Base-by-base conservation (phyloP, 129 eudicot genomes). In the Saussurea involucrata region DNA sequence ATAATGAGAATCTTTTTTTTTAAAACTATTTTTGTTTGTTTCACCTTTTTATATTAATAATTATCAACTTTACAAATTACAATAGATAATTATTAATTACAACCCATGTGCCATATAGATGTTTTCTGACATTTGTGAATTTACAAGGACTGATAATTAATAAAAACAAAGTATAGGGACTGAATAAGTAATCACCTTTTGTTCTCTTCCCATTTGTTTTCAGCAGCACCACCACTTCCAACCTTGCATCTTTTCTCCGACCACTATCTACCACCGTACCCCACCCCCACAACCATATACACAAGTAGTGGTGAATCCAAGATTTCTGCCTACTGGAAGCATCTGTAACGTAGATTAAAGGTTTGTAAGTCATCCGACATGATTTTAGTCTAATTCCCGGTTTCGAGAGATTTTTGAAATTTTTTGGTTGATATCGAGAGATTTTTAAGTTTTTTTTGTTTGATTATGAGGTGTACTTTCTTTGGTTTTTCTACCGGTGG, bases 21-120 rank as follows among this genome's bases (percentile, higher is more conserved):
- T 28, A 20, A 20, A 71, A 71, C 82, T 71, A 78, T 40, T 60
- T 36, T 70, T 34, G 65, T 71, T 15, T 32, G 44, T 40, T 25
- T 28, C 44, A 27, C 2, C 10, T 37, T 68, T 17, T n/a, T 25
- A 58, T 21, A 29, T 32, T 17, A 60, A 53, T 60, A 27, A 20
- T 46, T 25, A 70, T 78, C 82, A 78, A 20, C 77, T 78, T 78
- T 78, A 70, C 68, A 7, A 28, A 70, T 78, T 78, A 70, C 68
- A 7, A 28, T 36, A 24, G 33, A 32, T 57, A 57, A 73, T 57
- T 31, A 57, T 57, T 55, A 73, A 28, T 55, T 29, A 58, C 37
- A n/a, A 60, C 3, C 69, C 78, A 74, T 74, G 78, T 74, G 55
- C 57, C 24, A 61, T 3, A 60, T 24, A 6, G 13, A 27, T 74